These are phyloP conservation scores for Paracorniculantispora psalliotae DNA, from an alignment of 2,329 filamentous ascomycete species.

Conservation along the genomic window DNA sequence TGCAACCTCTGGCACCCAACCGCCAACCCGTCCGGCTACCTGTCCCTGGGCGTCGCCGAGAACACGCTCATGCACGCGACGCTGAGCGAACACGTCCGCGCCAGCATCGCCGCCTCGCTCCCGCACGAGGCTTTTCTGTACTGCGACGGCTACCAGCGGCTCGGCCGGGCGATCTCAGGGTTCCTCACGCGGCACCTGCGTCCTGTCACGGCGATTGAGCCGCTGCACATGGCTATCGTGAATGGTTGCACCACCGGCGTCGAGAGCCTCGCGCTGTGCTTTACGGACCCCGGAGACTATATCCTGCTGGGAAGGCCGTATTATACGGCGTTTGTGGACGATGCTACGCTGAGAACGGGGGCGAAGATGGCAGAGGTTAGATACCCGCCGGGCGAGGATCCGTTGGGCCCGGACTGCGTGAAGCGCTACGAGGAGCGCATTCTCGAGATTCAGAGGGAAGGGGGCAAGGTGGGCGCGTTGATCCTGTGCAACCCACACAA, in stretches of 20 bases:
- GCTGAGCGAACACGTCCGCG: constrained; percentile 37
- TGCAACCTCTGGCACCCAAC: constrained; percentile 38
- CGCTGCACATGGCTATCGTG: constrained; percentile 31
- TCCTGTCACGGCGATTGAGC: constrained; percentile 24
- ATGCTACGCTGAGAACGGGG: constrained; percentile 38
- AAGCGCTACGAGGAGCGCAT: constrained; percentile 39
- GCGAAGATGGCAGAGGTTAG: constrained; percentile 38
- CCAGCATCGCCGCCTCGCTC: constrained; percentile 26
- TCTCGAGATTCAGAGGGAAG: constrained; percentile 32
- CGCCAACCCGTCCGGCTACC: constrained; percentile 38
- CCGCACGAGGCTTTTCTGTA: constrained; percentile 33
- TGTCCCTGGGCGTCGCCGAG: constrained; percentile 49
- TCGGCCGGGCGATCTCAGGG: constrained; percentile 26
- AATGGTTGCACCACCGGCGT: constrained; percentile 39
- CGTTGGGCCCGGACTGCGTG: constrained; percentile 36
- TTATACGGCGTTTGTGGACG: constrained; percentile 44
- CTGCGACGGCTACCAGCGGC: constrained; percentile 33
- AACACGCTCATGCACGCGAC: constrained; percentile 47
- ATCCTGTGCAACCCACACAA: constrained; percentile 50
- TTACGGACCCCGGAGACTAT: constrained; percentile 35
- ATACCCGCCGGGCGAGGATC: constrained; percentile 38
- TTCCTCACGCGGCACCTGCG: constrained; percentile 33
- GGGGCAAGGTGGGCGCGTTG: constrained; percentile 40
- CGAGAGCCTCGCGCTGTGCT: constrained; percentile 35
- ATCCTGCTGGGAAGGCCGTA: constrained; percentile 39